Conservation (phyloP, 2,329 filamentous ascomycete species). For the Endoconidiophora laricicola region DNA sequence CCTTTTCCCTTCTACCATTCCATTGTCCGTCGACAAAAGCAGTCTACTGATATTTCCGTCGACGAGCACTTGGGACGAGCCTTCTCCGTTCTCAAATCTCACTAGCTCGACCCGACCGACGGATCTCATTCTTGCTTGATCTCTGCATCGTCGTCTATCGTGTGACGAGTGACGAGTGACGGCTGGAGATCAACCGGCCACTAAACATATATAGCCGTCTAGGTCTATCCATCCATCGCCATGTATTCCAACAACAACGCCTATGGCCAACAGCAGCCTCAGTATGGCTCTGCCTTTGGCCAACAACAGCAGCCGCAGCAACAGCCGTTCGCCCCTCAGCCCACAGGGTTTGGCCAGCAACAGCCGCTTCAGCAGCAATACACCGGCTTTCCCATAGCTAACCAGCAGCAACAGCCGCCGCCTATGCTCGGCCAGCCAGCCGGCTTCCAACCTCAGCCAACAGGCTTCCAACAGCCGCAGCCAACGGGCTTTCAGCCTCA, state of each 20-base stretch:
- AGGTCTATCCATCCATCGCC: constrained; percentile 15
- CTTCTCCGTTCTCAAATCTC: not conserved
- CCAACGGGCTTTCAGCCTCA: constrained; percentile 11
- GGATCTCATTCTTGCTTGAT: not conserved
- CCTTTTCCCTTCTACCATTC: not conserved
- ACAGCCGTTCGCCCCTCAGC: constrained; percentile 36
- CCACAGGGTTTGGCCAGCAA: constrained; percentile 37
- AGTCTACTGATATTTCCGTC: not conserved
- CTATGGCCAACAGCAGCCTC: constrained; percentile 44
- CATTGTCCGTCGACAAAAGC: no score
- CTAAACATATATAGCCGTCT: no score
- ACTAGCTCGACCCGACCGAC: no score
- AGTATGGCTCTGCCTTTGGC: constrained; percentile 36
- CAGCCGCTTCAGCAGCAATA: constrained; percentile 39
- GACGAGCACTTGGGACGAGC: not conserved
- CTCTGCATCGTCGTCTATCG: not conserved
- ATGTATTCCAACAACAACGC: constrained; percentile 90
- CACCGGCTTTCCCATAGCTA: constrained; percentile 42
- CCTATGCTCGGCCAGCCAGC: constrained; percentile 39
- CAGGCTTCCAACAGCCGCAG: constrained; percentile 9
- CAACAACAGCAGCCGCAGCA: constrained; percentile 8
- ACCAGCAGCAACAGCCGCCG: constrained; percentile 32
- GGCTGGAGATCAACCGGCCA: not conserved
- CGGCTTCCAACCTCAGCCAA: constrained; percentile 9
- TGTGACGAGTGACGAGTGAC: not conserved